A percentile compares a stretch with the other conserved stretches of the same genome.
phyloP scores from a whole-genome alignment of 345 rosid species.

The Syzygium aqueum region DNA sequence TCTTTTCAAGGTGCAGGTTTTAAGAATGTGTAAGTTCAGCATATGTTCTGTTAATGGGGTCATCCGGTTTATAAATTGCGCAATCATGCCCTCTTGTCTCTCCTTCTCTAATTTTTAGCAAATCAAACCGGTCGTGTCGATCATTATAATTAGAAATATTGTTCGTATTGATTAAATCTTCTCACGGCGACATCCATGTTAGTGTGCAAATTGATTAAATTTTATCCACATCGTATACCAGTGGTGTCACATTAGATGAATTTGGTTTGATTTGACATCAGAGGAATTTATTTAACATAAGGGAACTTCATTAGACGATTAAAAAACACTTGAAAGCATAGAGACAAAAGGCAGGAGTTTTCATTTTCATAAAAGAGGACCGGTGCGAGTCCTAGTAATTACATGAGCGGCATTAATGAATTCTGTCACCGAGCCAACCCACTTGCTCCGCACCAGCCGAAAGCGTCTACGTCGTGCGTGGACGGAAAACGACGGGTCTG shows the following conservation, averaged over 20 bases:
- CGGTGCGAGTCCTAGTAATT: neutral
- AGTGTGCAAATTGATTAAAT: neutral
- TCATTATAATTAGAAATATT: accelerated
- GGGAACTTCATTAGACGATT: neutral
- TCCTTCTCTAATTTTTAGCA: neutral
- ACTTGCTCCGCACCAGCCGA: neutral
- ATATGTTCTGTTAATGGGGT: neutral
- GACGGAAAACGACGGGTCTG: neutral
- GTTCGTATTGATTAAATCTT: neutral
- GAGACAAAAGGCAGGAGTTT: neutral
- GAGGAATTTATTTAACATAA: no score
- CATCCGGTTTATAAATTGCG: neutral
- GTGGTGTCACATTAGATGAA: neutral
- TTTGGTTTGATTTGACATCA: neutral
- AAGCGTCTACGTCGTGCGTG: neutral
- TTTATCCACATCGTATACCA: neutral
- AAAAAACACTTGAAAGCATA: neutral
- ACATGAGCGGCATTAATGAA: neutral
- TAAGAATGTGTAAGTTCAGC: neutral
- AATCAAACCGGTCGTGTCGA: neutral
- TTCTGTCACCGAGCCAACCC: neutral
- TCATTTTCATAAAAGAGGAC: neutral
- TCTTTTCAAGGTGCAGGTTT: neutral
- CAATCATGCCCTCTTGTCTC: neutral
- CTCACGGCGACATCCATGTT: neutral